Percentiles rank a stretch among this genome's conserved stretches.
These are phyloP conservation scores for Nicotiana rustica DNA, from an alignment of 305 asterid genomes.

Conservation along the genomic window DNA sequence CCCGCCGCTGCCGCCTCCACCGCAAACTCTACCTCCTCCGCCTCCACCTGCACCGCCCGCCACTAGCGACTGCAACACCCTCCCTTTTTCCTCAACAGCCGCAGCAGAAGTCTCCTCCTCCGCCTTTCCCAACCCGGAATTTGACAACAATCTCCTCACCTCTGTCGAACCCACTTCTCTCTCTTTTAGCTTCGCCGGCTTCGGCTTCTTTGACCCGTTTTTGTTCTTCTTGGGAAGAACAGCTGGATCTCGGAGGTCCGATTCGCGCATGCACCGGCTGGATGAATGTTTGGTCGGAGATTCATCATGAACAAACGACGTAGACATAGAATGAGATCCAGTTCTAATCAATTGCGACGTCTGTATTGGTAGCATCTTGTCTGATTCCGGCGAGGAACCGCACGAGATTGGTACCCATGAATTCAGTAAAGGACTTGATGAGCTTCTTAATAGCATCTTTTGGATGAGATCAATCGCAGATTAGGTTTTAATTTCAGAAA, in stretches of 20 bases:
- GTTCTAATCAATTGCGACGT: constrained; percentile 51
- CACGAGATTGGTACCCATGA: constrained; percentile 59
- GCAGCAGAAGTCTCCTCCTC: constrained; percentile 42
- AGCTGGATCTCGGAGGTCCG: constrained; percentile 54
- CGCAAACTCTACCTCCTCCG: constrained; percentile 51
- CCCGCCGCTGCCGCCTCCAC: constrained; percentile 57
- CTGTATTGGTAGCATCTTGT: constrained; percentile 19
- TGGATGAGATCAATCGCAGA: not conserved
- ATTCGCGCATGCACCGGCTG: constrained; percentile 41
- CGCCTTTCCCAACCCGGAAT: constrained; percentile 50
- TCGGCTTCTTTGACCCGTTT: constrained; percentile 45
- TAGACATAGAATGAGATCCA: constrained; percentile 52
- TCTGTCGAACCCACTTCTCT: constrained; percentile 40
- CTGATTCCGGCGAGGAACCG: constrained; percentile 72
- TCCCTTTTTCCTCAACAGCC: constrained; percentile 44
- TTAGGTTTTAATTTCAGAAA: not conserved
- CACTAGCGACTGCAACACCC: constrained; percentile 51
- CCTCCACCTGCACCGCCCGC: constrained; percentile 55
- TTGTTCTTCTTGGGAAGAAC: constrained; percentile 43
- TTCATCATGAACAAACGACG: constrained; percentile 50
- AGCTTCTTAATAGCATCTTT: constrained; percentile 68
- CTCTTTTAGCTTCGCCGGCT: constrained; percentile 50
- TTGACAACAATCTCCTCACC: constrained; percentile 48
- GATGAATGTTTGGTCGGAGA: constrained; percentile 32
- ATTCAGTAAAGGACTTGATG: constrained; percentile 70